Percentiles rank a stretch among this genome's conserved stretches.
Evolutionary conservation across 2,329 filamentous ascomycete species (phyloP).

Genomic region (Torrubiellomyces zombiae): DNA sequence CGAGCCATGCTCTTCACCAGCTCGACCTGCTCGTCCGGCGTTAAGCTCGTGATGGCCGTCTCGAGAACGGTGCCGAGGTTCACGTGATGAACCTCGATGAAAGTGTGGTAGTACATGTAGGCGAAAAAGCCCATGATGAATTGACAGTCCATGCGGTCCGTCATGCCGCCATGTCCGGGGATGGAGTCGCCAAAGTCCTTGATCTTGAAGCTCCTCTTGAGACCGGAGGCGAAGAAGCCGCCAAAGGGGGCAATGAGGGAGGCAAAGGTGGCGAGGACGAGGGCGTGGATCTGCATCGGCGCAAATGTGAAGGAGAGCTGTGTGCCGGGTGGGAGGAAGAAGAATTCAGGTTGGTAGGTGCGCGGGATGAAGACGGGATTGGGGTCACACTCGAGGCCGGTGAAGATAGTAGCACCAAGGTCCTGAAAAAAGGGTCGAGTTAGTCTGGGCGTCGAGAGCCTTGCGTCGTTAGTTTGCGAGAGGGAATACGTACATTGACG

Average conservation of each 20-base stretch:
- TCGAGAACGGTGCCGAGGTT: slow-evolving; percentile 80
- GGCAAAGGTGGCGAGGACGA: slow-evolving; percentile 81
- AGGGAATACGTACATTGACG: slow-evolving; percentile 64
- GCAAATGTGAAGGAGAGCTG: slow-evolving; percentile 55
- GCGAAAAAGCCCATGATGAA: slow-evolving; percentile 99
- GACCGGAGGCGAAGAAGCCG: slow-evolving; percentile 91
- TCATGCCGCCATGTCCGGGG: slow-evolving; percentile 93
- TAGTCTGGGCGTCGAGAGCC: no score
- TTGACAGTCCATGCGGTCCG: slow-evolving; percentile 97
- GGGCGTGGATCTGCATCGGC: slow-evolving; percentile 86
- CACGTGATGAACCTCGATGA: slow-evolving; percentile 78
- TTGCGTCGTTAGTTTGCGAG: background rate
- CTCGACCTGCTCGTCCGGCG: slow-evolving; percentile 77
- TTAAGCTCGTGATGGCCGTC: slow-evolving; percentile 76
- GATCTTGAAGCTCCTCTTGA: slow-evolving; percentile 98
- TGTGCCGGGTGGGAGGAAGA: slow-evolving; percentile 45
- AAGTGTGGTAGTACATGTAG: slow-evolving; percentile 97
- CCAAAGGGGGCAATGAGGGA: slow-evolving; percentile 95
- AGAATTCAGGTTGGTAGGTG: slow-evolving; percentile 55
- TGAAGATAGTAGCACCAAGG: slow-evolving; percentile 83
- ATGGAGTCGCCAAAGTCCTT: slow-evolving; percentile 99
- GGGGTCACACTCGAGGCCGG: slow-evolving; percentile 71
- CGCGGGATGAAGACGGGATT: slow-evolving; percentile 83
- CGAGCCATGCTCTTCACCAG: slow-evolving; percentile 47
- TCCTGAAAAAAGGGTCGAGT: no score